A percentile compares a stretch with the other conserved stretches of the same genome.
Evolutionary conservation across 1,284 basidiomycete genomes (phyloP).

Genomic region (Hypsizygus ulmarius): DNA sequence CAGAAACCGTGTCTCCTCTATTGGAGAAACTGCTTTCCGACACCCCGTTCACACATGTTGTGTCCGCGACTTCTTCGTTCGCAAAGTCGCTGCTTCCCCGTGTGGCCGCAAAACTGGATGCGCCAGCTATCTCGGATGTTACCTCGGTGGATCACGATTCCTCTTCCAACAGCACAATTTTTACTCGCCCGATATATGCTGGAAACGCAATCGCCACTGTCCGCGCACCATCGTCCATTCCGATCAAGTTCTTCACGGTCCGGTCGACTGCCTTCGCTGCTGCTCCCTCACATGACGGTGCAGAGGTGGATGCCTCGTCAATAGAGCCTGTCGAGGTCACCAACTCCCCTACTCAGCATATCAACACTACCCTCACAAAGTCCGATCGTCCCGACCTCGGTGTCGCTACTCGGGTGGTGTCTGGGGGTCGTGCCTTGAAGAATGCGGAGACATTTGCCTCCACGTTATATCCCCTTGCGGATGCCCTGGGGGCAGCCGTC

Average conservation of each 20-base stretch:
- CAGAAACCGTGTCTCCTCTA: constrained; percentile 53
- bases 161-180: constrained; percentile 21
- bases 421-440: constrained; percentile 95
- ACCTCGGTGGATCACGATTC: constrained; percentile 77
- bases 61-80: constrained; percentile 63
- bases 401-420: constrained; percentile 86
- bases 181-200: constrained; percentile 90
- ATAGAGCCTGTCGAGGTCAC: constrained; percentile 68
- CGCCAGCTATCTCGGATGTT: constrained; percentile 89
- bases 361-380: constrained; percentile 85
- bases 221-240: constrained; percentile 69
- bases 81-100: constrained; percentile 75
- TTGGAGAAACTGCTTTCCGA: constrained; percentile 52
- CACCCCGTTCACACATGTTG: constrained; percentile 81
- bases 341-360: constrained; percentile 67
- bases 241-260: constrained; percentile 94
- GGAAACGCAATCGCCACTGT: constrained; percentile 97
- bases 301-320: constrained; percentile 59
- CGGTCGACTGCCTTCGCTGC: constrained; percentile 92
- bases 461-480: constrained; percentile 91
- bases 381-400: constrained; percentile 94
- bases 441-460: constrained; percentile 89
- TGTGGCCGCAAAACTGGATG: constrained; percentile 84
- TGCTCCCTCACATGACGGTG: constrained; percentile 50
- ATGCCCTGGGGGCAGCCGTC: constrained; percentile 91